phyloP scores from a whole-genome alignment of 2,329 filamentous ascomycete species.

The Aaosphaeria pasadenensis region DNA sequence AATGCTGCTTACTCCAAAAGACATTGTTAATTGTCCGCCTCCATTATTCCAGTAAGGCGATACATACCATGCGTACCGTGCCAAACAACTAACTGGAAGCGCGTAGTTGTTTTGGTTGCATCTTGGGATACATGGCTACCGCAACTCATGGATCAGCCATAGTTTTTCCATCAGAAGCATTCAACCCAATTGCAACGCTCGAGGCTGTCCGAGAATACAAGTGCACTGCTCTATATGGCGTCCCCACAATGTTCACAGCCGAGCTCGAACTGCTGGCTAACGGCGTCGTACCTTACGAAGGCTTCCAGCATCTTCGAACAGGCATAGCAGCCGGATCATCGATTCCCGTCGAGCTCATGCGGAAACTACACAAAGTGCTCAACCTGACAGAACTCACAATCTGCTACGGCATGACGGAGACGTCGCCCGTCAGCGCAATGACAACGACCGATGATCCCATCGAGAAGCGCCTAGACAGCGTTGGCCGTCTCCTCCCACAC shows the following conservation, averaged over 20 bases:
- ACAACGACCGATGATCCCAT: constrained; percentile 74
- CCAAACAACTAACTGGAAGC: constrained; percentile 2
- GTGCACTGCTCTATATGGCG: constrained; percentile 75
- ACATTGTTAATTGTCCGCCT: constrained; percentile 66
- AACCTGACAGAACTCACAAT: constrained; percentile 84
- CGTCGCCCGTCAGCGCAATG: constrained; percentile 72
- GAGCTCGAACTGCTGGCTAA: constrained; percentile 73
- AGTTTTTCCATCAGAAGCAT: constrained; percentile 82
- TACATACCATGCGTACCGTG: background rate
- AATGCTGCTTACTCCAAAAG: constrained; percentile 73
- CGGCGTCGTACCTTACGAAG: constrained; percentile 40
- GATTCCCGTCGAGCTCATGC: constrained; percentile 82
- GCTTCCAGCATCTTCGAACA: constrained; percentile 70
- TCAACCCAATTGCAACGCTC: constrained; percentile 74
- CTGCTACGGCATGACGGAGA: constrained; percentile 97
- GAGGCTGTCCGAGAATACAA: constrained; percentile 60
- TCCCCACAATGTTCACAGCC: constrained; percentile 92
- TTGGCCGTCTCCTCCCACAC: constrained; percentile 82
- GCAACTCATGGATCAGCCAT: constrained; percentile 79
- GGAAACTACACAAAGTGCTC: constrained; percentile 66
- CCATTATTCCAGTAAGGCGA: constrained; percentile 48
- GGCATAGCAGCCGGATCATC: constrained; percentile 86
- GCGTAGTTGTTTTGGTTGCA: constrained; percentile 74
- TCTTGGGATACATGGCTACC: constrained; percentile 94
- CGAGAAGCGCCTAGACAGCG: constrained; percentile 68